Evolutionary conservation across 2,329 filamentous ascomycete species (phyloP).

Genomic region (Aureobasidium sp.): DNA sequence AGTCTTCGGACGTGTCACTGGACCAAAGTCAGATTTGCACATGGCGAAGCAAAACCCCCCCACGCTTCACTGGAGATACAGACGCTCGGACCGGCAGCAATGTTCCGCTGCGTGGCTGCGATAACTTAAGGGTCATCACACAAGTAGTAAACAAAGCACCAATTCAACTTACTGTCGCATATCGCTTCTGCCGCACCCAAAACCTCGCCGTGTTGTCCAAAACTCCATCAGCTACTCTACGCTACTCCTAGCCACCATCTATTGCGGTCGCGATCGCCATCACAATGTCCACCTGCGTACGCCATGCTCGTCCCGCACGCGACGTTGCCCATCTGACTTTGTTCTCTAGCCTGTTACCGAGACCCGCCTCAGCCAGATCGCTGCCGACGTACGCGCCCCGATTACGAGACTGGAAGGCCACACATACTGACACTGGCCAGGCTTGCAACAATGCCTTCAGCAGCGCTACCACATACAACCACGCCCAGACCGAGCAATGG

Average conservation of each 20-base stretch:
- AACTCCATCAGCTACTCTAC: background rate
- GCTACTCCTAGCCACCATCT: background rate
- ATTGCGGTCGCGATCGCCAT: background rate
- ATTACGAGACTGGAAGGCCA: background rate
- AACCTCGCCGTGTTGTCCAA: background rate
- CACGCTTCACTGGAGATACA: background rate
- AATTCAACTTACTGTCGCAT: background rate
- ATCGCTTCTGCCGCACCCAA: background rate
- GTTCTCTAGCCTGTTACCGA: slow-evolving; percentile 59
- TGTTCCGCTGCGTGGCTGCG: background rate
- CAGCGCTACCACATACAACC: slow-evolving; percentile 71
- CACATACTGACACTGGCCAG: slow-evolving; percentile 36
- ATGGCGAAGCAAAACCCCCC: background rate
- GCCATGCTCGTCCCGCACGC: background rate
- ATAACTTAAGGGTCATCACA: background rate
- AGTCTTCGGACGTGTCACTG: background rate
- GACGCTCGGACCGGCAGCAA: background rate
- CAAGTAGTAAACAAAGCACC: background rate
- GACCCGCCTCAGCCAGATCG: slow-evolving; percentile 74
- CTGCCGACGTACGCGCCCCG: slow-evolving; percentile 54
- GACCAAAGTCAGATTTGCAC: background rate
- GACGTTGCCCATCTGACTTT: slow-evolving; percentile 4
- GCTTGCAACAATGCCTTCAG: slow-evolving; percentile 74
- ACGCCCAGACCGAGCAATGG: slow-evolving; percentile 76
- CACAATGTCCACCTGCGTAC: slow-evolving; percentile 10